A percentile compares a stretch with the other conserved stretches of the same genome.
Conservation (phyloP, 352 stramenopile genomes). For the Phytophthora sojae region DNA sequence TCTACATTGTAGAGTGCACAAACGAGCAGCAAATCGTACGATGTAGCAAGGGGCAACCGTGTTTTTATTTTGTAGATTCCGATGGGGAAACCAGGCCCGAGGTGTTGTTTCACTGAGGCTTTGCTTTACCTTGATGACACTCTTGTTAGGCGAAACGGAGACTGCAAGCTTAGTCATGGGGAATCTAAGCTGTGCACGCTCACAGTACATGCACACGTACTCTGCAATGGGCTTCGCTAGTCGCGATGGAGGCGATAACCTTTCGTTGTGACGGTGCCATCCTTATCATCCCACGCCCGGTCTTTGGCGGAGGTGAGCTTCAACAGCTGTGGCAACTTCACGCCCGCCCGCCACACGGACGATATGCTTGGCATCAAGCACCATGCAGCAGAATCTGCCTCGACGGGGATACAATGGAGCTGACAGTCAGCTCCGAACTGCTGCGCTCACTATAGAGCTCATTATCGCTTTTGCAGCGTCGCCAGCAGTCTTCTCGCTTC, state of each 20-base stretch:
- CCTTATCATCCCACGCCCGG: neutral
- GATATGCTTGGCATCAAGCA: neutral
- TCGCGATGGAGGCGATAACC: neutral
- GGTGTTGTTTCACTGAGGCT: no score
- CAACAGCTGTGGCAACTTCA: slow-evolving; percentile 2
- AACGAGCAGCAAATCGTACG: no score
- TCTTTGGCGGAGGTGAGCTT: neutral
- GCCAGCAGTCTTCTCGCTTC: no score
- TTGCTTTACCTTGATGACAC: no score
- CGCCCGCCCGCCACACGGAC: neutral
- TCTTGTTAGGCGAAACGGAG: no score
- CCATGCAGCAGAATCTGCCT: neutral
- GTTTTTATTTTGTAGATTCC: no score
- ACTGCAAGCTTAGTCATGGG: no score
- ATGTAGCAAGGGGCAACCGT: no score
- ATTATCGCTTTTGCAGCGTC: neutral
- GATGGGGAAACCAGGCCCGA: no score
- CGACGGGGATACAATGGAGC: neutral
- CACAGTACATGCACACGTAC: neutral
- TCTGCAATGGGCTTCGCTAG: neutral
- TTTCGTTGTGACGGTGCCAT: slow-evolving; percentile 3
- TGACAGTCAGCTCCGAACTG: no score
- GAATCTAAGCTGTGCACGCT: no score
- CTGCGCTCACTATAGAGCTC: neutral
- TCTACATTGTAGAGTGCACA: no score